Evolutionary conservation across 192 early-diverging fungal species (phyloP).

Genomic region (Coemansia sp.): DNA sequence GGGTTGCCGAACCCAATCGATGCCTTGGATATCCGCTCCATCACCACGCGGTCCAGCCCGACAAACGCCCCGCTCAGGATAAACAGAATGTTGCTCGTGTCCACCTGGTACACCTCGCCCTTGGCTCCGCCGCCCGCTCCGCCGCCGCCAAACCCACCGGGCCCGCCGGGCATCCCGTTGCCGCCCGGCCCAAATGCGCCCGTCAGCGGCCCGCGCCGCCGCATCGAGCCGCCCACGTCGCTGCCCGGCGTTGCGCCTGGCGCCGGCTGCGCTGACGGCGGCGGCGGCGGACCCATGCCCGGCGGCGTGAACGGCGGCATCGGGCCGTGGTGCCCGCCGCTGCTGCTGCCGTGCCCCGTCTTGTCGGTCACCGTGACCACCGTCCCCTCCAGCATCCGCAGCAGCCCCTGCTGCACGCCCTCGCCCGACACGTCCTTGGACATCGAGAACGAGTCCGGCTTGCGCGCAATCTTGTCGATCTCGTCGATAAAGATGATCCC

Average conservation of each 20-base stretch:
- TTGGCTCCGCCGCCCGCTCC: conserved; percentile 54
- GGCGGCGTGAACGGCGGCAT: conserved; percentile 20
- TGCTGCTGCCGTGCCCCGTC: conserved; percentile 56
- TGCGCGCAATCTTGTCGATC: conserved; percentile 86
- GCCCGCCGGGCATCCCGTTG: conserved; percentile 10
- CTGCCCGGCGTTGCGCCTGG: conserved; percentile 12
- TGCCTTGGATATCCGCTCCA: conserved; percentile 74
- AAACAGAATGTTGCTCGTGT: conserved; percentile 90
- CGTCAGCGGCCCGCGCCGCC: conserved; percentile 35
- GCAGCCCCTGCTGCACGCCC: conserved; percentile 85
- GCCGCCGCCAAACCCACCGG: conserved; percentile 1
- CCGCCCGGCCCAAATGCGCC: conserved; percentile 32
- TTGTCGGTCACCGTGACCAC: conserved; percentile 84
- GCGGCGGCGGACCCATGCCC: conserved; percentile 13
- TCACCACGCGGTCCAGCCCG: conserved; percentile 77
- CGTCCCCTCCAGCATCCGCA: conserved; percentile 88
- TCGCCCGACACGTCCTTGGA: conserved; percentile 89
- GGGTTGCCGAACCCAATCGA: conserved; percentile 79
- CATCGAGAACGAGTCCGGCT: conserved; percentile 68
- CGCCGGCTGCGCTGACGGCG: conserved; percentile 19
- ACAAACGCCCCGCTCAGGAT: conserved; percentile 88
- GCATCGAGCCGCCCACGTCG: conserved; percentile 14
- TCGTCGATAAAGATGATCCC: conserved; percentile 93
- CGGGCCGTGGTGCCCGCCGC: conserved; percentile 17
- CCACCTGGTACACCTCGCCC: conserved; percentile 81